These are phyloP conservation scores for Phyllosticta paracitricarpa DNA, from an alignment of 2,329 filamentous ascomycete species.

Conservation along the genomic window DNA sequence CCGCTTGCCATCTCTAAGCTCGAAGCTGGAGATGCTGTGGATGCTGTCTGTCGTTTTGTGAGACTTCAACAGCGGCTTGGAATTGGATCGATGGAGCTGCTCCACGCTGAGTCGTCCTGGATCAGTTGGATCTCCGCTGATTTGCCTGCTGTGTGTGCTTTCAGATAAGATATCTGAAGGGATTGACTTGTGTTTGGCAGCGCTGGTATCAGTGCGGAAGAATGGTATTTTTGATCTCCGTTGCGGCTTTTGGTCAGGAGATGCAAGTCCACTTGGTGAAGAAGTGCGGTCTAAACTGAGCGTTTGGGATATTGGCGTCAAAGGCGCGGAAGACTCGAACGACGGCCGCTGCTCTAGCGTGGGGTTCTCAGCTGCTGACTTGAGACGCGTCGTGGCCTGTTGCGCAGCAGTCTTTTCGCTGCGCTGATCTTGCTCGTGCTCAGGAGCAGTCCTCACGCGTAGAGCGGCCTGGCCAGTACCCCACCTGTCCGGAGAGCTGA, in stretches of 20 bases:
- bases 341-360: slow-evolving; percentile 26
- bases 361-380: neutral
- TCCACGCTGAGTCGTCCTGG: slow-evolving; percentile 1
- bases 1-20: slow-evolving; percentile 18
- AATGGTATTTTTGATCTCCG: slow-evolving; percentile 30
- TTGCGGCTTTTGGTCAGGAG: slow-evolving; percentile 18
- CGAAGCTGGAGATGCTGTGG: slow-evolving; percentile 18
- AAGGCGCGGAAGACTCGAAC: slow-evolving; percentile 29
- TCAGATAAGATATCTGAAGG: slow-evolving; percentile 12
- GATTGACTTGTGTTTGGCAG: slow-evolving; percentile 24
- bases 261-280: slow-evolving; percentile 20
- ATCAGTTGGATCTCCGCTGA: neutral
- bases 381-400: slow-evolving; percentile 2
- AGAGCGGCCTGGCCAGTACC: slow-evolving; percentile 21
- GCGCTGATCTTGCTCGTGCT: neutral
- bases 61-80: slow-evolving; percentile 6
- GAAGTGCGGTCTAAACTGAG: slow-evolving; percentile 27
- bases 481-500: slow-evolving; percentile 33
- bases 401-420: neutral
- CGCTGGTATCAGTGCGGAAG: slow-evolving; percentile 30
- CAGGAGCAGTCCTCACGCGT: slow-evolving; percentile 20
- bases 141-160: neutral
- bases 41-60: slow-evolving; percentile 31
- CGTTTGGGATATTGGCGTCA: slow-evolving; percentile 24
- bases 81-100: neutral